phyloP scores from a whole-genome alignment of 805 yeast genomes.

The Kuraishia hungarica region DNA sequence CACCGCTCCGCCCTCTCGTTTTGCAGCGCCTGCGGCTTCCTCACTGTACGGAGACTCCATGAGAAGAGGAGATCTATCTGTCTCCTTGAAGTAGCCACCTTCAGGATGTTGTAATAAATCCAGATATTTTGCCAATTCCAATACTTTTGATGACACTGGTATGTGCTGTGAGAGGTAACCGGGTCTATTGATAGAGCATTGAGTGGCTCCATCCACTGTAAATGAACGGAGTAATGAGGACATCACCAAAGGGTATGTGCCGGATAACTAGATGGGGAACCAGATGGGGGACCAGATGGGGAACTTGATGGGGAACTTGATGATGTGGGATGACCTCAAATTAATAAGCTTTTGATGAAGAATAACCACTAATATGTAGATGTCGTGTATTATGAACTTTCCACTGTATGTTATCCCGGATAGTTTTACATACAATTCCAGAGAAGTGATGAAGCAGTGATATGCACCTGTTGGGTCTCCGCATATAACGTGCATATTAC shows the following conservation, averaged over 20 bases:
- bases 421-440: too few relatives aligned
- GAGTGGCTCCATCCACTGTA: neutral
- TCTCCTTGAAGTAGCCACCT: slow-evolving; percentile 51
- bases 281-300: too few relatives aligned
- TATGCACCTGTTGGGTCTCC: neutral
- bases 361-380: too few relatives aligned
- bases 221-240: neutral
- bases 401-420: too few relatives aligned
- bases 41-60: slow-evolving; percentile 31
- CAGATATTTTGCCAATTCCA: slow-evolving; percentile 25
- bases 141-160: neutral
- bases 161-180: neutral
- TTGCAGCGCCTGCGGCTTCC: slow-evolving; percentile 15
- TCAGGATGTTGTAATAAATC: slow-evolving; percentile 37
- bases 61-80: slow-evolving; percentile 39
- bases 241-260: too few relatives aligned
- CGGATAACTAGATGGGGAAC: too few relatives aligned
- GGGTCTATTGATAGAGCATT: neutral
- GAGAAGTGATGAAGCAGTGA: neutral
- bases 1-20: slow-evolving; percentile 5
- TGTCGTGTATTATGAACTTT: too few relatives aligned
- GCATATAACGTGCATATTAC: neutral
- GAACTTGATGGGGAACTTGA: too few relatives aligned
- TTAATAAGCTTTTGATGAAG: too few relatives aligned
- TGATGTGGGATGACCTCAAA: too few relatives aligned